Conservation (phyloP, 106 monocot genomes). For the Amphibolis antarctica region DNA sequence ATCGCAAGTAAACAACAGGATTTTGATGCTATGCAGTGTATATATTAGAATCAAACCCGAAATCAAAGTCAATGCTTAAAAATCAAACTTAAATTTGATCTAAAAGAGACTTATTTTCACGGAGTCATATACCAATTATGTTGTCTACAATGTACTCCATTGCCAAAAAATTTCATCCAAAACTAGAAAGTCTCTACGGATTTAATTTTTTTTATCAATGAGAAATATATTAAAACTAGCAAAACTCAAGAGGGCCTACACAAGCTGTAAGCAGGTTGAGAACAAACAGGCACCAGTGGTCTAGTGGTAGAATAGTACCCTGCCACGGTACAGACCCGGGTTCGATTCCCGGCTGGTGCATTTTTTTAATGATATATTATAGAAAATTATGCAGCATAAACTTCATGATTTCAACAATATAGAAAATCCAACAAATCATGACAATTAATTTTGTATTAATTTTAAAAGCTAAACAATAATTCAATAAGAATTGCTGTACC, state of each 20-base stretch:
- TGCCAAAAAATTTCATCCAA: no score
- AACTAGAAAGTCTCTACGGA: no score
- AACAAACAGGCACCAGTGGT: constrained; percentile 6
- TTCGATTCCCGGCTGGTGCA: constrained; percentile 27
- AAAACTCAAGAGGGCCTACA: not conserved
- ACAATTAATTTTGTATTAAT: not conserved
- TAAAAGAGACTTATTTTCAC: no score
- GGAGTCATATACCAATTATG: no score
- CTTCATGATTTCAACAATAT: not conserved
- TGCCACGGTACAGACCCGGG: constrained; percentile 24
- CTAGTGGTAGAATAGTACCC: constrained; percentile 10
- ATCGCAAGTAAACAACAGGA: no score
- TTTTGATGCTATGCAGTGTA: no score
- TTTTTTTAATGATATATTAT: not conserved
- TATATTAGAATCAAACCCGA: no score
- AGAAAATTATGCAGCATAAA: not conserved
- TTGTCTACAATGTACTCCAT: no score
- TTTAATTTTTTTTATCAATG: no score
- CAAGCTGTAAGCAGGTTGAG: not conserved
- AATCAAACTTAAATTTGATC: no score
- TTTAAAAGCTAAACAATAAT: not conserved
- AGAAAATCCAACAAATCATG: not conserved
- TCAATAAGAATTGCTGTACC: not conserved
- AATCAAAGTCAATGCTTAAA: no score
- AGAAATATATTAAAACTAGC: not conserved